Conservation (phyloP, 2,329 filamentous ascomycete species). For the Monosporascus cannonballus region DNA sequence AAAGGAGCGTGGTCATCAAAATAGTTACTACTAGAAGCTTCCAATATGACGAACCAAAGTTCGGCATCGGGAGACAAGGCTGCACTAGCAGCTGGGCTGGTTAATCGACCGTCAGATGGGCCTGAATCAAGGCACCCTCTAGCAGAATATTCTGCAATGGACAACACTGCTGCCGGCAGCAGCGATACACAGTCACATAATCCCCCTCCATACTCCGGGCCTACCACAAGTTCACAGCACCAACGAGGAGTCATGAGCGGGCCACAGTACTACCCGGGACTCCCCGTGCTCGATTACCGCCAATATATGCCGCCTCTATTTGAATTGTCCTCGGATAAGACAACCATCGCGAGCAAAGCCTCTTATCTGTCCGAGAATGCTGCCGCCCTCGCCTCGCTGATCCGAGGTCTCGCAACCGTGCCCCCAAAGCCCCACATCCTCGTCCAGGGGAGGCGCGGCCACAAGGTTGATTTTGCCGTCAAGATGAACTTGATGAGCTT, state of each 20-base stretch:
- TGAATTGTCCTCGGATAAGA: slow-evolving; percentile 42
- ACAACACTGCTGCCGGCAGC: slow-evolving; percentile 1
- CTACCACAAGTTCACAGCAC: slow-evolving; percentile 14
- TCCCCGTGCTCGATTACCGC: slow-evolving; percentile 44
- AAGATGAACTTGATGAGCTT: slow-evolving; percentile 49
- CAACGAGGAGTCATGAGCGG: slow-evolving; percentile 13
- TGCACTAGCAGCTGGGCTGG: slow-evolving; percentile 7
- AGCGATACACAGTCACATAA: slow-evolving; percentile 1
- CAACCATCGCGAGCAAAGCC: slow-evolving; percentile 39
- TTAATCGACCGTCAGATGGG: slow-evolving; percentile 11
- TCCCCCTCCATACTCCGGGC: slow-evolving; percentile 24
- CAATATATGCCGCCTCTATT: slow-evolving; percentile 47
- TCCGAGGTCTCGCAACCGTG: slow-evolving; percentile 43
- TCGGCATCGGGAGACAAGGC: slow-evolving; percentile 13
- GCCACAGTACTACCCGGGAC: slow-evolving; percentile 37
- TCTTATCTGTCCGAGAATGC: slow-evolving; percentile 42
- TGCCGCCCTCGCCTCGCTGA: slow-evolving; percentile 37
- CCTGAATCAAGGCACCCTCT: slow-evolving; percentile 5
- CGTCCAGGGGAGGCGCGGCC: slow-evolving; percentile 39
- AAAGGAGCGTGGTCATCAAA: neutral
- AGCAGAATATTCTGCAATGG: slow-evolving; percentile 6
- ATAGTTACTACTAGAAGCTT: neutral
- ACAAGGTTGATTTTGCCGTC: slow-evolving; percentile 44
- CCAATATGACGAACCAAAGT: slow-evolving; percentile 1
- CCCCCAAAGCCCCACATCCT: slow-evolving; percentile 50